Base-by-base conservation (phyloP, 345 rosid species). In the Salix viminalis region DNA sequence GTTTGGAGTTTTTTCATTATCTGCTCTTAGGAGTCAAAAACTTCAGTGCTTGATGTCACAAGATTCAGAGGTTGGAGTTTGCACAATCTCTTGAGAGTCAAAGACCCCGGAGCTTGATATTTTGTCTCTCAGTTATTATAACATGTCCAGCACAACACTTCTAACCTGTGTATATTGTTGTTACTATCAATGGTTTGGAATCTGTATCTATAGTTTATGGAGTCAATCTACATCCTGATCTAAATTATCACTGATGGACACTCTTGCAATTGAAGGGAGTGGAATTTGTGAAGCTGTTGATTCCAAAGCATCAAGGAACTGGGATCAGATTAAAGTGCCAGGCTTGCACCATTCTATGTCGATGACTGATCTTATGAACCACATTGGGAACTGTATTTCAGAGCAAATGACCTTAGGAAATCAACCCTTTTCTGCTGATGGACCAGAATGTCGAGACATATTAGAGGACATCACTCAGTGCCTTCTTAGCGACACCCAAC, bases 271-370 rank as follows among this genome's bases (percentile, higher is more conserved):
- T 75, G 99, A 89, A 82, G 89, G 89, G 74, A 82, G 82, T 65
- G 88, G 88, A 71, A 82, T 80, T 71, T 79, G 83, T 64, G 96
- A 91, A 73, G 87, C 88, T 73, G 91, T 85, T 72, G 91, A 88
- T 81, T 81, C 92, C 24, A 89, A 84, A 84, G 89, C 79, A n/a
- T 42, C 78, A 28, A 79, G 82, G 67, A 84, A 87, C 73, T 91
- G 96, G 90, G 94, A 91, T 76, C 93, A 92, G 80, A 90, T 94
- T 42, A 92, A 87, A 84, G 93, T 94, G 69, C 92, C 97, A 13
- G 98, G 99, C 42, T 87, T 96, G 77, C 91, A 82, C 52, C 90
- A 94, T 12, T 92, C 99, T 1, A 91, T 96, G 90, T 96, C 99
- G 3, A 85, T 96, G 90, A 89, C 85, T 26, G 97, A 94, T 82